Conservation (phyloP, 768 basidiomycete genomes). For the Tephrocybe sp. region DNA sequence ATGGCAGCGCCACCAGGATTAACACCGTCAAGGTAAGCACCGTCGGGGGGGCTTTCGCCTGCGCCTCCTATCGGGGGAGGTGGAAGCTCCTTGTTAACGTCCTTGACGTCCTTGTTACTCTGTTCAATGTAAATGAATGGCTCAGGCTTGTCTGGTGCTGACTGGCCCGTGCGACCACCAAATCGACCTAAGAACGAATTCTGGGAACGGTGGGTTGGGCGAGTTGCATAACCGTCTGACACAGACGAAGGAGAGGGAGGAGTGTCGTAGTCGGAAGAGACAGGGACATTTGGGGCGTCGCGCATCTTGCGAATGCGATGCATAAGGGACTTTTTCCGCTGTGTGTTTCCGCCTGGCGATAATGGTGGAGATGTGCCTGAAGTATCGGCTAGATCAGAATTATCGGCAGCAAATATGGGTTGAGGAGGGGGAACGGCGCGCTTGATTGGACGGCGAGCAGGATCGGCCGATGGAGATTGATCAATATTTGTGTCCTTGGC, state of each 20-base stretch:
- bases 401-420: slow-evolving; percentile 73
- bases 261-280: slow-evolving; percentile 43
- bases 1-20: slow-evolving; percentile 17
- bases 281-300: slow-evolving; percentile 79
- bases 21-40: slow-evolving; percentile 51
- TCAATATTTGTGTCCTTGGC: slow-evolving; percentile 42
- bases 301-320: slow-evolving; percentile 89
- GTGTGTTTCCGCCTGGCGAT: slow-evolving; percentile 48
- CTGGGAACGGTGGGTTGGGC: slow-evolving; percentile 70
- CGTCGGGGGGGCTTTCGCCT: slow-evolving; percentile 24
- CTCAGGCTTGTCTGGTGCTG: slow-evolving; percentile 41
- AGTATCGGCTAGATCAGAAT: slow-evolving; percentile 34
- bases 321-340: slow-evolving; percentile 81
- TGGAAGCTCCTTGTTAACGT: slow-evolving; percentile 65
- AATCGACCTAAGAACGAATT: slow-evolving; percentile 80
- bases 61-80: slow-evolving; percentile 31
- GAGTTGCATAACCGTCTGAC: slow-evolving; percentile 30
- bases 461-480: slow-evolving; percentile 16
- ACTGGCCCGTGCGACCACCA: slow-evolving; percentile 26
- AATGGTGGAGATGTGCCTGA: slow-evolving; percentile 37
- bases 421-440: slow-evolving; percentile 72
- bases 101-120: slow-evolving; percentile 71
- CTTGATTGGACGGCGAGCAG: slow-evolving; percentile 35
- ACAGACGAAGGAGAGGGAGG: slow-evolving; percentile 37
- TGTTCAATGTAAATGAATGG: slow-evolving; percentile 67